Evolutionary conservation across 495 filamentous ascomycete species (phyloP).

Genomic region (Penicillium taxi): DNA sequence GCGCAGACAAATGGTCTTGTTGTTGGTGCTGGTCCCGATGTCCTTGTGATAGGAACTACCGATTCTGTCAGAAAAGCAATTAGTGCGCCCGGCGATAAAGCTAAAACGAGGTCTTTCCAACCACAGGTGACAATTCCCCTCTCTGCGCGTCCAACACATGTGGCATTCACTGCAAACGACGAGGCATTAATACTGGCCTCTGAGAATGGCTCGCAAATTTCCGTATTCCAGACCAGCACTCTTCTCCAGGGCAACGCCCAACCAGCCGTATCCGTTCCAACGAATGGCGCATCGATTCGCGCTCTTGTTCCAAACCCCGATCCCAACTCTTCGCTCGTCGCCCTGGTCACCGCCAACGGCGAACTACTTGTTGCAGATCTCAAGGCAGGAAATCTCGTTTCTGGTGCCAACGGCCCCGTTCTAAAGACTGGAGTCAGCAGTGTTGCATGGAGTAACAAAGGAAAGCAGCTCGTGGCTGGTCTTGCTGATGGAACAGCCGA

Average conservation of each 20-base stretch:
- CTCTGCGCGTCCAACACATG: conserved; percentile 71
- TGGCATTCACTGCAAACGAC: conserved; percentile 83
- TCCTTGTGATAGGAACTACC: conserved; percentile 68
- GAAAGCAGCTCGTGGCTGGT: conserved; percentile 88
- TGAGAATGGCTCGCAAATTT: conserved; percentile 73
- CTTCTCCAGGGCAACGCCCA: conserved; percentile 60
- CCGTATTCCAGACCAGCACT: conserved; percentile 65
- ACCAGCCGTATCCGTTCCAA: conserved; percentile 62
- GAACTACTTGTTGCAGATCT: conserved; percentile 79
- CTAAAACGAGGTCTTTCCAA: conserved; percentile 59
- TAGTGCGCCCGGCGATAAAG: conserved; percentile 46
- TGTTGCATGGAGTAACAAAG: conserved; percentile 83
- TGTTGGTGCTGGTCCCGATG: conserved; percentile 78
- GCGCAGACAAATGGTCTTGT: conserved; percentile 73
- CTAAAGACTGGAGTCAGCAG: conserved; percentile 72
- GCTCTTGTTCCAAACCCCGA: conserved; percentile 75
- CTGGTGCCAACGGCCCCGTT: conserved; percentile 54
- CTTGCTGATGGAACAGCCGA: conserved; percentile 70
- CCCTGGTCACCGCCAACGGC: conserved; percentile 70
- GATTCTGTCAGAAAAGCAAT: conserved; percentile 72
- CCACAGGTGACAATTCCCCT: conserved; percentile 66
- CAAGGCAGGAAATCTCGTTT: conserved; percentile 51
- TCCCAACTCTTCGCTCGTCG: conserved; percentile 52
- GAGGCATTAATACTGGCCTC: conserved; percentile 74
- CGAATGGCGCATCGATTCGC: conserved; percentile 65